phyloP scores from a whole-genome alignment of 2,329 filamentous ascomycete genomes.

The Calonectria leucothoes region DNA sequence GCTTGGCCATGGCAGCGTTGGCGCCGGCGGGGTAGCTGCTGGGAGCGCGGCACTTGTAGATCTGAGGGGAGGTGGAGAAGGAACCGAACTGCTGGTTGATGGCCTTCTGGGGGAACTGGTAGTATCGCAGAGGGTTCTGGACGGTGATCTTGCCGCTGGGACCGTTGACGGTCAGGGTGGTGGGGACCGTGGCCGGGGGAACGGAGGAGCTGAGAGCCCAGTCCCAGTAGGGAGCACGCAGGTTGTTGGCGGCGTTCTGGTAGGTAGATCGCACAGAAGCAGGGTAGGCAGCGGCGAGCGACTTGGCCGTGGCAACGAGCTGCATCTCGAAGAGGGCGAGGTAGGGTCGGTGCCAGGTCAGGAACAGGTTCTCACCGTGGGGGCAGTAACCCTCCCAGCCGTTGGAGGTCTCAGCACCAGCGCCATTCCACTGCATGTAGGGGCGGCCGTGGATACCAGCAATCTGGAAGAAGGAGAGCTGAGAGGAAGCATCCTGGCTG shows the following conservation, averaged over 20 bases:
- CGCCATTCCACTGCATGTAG: constrained; percentile 55
- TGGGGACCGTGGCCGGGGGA: constrained; percentile 52
- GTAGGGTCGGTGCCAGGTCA: constrained; percentile 68
- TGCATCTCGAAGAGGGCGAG: constrained; percentile 62
- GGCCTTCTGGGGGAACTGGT: constrained; percentile 58
- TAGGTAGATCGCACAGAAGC: constrained; percentile 49
- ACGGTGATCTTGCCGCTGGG: constrained; percentile 54
- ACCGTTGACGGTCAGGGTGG: constrained; percentile 53
- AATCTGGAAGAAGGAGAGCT: constrained; percentile 62
- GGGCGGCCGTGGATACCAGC: constrained; percentile 60
- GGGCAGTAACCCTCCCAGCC: constrained; percentile 58
- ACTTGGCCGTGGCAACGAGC: not conserved
- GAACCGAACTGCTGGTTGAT: constrained; percentile 52
- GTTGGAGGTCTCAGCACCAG: constrained; percentile 41
- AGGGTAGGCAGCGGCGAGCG: not conserved
- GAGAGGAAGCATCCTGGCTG: constrained; percentile 51
- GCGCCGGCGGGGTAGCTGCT: constrained; percentile 54
- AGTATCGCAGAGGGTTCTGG: constrained; percentile 65
- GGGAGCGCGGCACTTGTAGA: constrained; percentile 53
- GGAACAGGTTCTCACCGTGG: constrained; percentile 60
- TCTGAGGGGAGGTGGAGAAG: constrained; percentile 46
- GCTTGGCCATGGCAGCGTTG: constrained; percentile 46
- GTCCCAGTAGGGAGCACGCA: constrained; percentile 68
- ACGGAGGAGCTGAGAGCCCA: constrained; percentile 58
- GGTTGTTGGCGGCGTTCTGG: constrained; percentile 55